Conservation (phyloP, 2,329 filamentous ascomycete species). For the Mycosphaerella sp. region DNA sequence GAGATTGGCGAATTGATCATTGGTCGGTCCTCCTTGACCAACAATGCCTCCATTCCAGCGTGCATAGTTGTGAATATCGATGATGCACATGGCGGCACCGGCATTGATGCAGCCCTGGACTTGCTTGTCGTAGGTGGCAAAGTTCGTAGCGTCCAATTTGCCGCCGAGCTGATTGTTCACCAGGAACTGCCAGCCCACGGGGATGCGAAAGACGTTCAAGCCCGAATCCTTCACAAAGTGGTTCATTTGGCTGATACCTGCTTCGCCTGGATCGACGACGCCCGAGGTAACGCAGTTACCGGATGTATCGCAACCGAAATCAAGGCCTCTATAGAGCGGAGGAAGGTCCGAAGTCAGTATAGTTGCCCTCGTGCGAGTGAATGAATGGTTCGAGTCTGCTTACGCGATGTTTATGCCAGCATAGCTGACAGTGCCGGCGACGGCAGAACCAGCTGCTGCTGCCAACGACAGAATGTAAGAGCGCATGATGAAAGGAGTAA, state of each 20-base stretch:
- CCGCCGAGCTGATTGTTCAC: slow-evolving; percentile 27
- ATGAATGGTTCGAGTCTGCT: neutral
- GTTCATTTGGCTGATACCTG: slow-evolving; percentile 44
- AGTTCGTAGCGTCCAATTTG: slow-evolving; percentile 21
- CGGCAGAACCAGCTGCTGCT: slow-evolving; percentile 18
- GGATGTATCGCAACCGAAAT: slow-evolving; percentile 35
- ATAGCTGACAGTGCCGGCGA: slow-evolving; percentile 25
- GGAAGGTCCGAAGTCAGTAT: neutral
- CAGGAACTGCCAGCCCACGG: slow-evolving; percentile 36
- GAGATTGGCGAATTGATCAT: slow-evolving; percentile 52
- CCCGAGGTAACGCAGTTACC: slow-evolving; percentile 35
- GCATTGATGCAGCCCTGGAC: slow-evolving; percentile 35
- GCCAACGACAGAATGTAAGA: slow-evolving; percentile 20
- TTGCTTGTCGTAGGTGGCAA: slow-evolving; percentile 28
- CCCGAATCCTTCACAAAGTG: slow-evolving; percentile 51
- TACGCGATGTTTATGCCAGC: slow-evolving; percentile 30
- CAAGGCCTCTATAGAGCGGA: slow-evolving; percentile 21
- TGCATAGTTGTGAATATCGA: slow-evolving; percentile 32
- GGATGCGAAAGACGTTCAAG: slow-evolving; percentile 54
- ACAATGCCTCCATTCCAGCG: slow-evolving; percentile 53
- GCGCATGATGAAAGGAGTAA: slow-evolving; percentile 21
- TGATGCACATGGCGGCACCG: slow-evolving; percentile 28
- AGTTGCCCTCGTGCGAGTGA: neutral
- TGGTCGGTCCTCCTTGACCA: slow-evolving; percentile 57
- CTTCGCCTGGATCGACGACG: slow-evolving; percentile 31